A percentile compares a stretch with the other conserved stretches of the same genome.
Conservation (phyloP, 2,329 filamentous ascomycete species). For the Fusarium sp. region DNA sequence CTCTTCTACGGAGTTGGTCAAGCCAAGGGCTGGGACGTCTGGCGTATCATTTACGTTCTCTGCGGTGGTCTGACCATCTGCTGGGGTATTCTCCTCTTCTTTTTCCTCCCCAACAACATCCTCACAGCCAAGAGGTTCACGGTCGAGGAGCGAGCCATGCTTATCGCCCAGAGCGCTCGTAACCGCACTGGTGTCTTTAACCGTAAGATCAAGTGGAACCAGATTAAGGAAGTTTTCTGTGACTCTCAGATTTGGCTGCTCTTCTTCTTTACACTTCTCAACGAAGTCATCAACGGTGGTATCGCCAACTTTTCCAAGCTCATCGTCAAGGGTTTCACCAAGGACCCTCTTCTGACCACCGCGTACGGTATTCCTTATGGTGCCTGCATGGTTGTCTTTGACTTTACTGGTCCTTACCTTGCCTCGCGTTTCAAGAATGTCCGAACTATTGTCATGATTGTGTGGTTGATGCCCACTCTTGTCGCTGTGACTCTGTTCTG, state of each 20-base stretch:
- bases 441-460: slow-evolving; percentile 64
- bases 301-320: slow-evolving; percentile 68
- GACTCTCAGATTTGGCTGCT: slow-evolving; percentile 66
- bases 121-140: slow-evolving; percentile 49
- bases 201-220: slow-evolving; percentile 60
- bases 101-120: slow-evolving; percentile 61
- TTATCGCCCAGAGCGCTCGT: slow-evolving; percentile 70
- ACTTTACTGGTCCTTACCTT: slow-evolving; percentile 64
- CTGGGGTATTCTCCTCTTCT: slow-evolving; percentile 59
- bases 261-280: slow-evolving; percentile 65
- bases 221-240: slow-evolving; percentile 61
- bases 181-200: slow-evolving; percentile 62
- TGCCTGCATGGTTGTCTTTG: slow-evolving; percentile 64
- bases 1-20: slow-evolving; percentile 67
- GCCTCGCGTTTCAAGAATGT: slow-evolving; percentile 63
- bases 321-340: slow-evolving; percentile 62
- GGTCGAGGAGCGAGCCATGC: slow-evolving; percentile 54
- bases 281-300: slow-evolving; percentile 66
- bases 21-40: slow-evolving; percentile 57
- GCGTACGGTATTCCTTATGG: slow-evolving; percentile 67
- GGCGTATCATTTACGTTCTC: slow-evolving; percentile 66
- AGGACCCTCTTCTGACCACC: slow-evolving; percentile 54
- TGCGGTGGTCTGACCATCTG: slow-evolving; percentile 61
- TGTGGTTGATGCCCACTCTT: slow-evolving; percentile 64
- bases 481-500: slow-evolving; percentile 62